phyloP scores from a whole-genome alignment of 768 basidiomycete genomes.

The Pleurotus tuoliensis region DNA sequence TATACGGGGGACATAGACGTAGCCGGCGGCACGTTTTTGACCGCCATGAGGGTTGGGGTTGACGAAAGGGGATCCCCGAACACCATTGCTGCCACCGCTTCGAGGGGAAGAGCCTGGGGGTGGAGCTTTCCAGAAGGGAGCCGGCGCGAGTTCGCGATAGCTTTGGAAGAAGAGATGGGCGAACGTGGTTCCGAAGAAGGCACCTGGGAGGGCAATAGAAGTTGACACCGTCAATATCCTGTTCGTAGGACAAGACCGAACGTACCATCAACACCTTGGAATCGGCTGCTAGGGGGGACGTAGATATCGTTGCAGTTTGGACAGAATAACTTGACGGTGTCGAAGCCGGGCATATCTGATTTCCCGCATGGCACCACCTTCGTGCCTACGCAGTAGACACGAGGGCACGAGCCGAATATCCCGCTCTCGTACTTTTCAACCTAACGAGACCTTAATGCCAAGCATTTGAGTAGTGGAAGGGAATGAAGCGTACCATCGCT shows the following conservation, averaged over 20 bases:
- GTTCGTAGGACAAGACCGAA: constrained; percentile 7
- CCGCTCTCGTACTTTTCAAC: constrained; percentile 93
- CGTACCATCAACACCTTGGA: constrained; percentile 93
- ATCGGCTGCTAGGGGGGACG: constrained; percentile 90
- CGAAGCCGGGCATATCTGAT: constrained; percentile 91
- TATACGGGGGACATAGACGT: constrained; percentile 87
- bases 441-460: constrained; percentile 34
- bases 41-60: constrained; percentile 90
- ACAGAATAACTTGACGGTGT: constrained; percentile 97
- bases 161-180: constrained; percentile 97
- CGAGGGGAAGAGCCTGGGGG: constrained; percentile 42
- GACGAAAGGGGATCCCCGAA: constrained; percentile 57
- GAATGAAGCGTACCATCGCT: constrained; percentile 70
- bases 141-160: constrained; percentile 91
- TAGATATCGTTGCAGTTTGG: constrained; percentile 98
- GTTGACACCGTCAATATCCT: not conserved
- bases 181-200: constrained; percentile 99
- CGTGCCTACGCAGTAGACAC: constrained; percentile 87
- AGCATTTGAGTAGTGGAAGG: constrained; percentile 10
- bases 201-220: constrained; percentile 50
- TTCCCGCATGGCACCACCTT: constrained; percentile 94
- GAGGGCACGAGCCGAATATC: constrained; percentile 90
- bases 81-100: constrained; percentile 44
- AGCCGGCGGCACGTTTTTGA: constrained; percentile 82
- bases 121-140: constrained; percentile 84